Evolutionary conservation across 1,284 basidiomycete genomes (phyloP).

Genomic region (Moniliella sp.): DNA sequence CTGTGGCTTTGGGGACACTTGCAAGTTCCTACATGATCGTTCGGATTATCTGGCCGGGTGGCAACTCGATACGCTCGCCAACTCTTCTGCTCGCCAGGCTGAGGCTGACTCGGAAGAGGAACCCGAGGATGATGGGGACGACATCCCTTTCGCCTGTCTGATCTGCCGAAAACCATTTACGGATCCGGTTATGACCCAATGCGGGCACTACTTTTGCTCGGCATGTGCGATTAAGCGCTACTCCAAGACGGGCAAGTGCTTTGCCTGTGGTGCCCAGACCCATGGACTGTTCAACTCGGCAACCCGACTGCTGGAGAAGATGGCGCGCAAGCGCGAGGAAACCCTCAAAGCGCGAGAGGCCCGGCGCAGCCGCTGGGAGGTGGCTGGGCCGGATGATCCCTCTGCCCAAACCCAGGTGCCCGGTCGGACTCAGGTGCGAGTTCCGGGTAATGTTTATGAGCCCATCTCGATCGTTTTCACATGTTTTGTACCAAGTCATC

Average conservation of each 20-base stretch:
- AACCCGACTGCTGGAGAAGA: constrained; percentile 56
- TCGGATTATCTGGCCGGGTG: constrained; percentile 75
- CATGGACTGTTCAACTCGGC: constrained; percentile 82
- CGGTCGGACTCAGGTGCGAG: too few relatives aligned
- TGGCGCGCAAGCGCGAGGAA: constrained; percentile 25
- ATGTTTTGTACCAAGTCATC: too few relatives aligned
- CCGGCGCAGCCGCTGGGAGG: too few relatives aligned
- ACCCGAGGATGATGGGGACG: constrained; percentile 47
- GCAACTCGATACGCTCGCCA: constrained; percentile 55
- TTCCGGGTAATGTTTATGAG: too few relatives aligned
- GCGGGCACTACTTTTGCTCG: constrained; percentile 90
- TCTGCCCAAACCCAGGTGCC: too few relatives aligned
- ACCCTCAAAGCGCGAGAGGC: too few relatives aligned
- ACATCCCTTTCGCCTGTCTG: constrained; percentile 87
- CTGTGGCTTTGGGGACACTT: constrained; percentile 95
- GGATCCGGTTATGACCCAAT: constrained; percentile 81
- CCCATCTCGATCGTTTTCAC: too few relatives aligned
- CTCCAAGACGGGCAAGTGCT: constrained; percentile 78
- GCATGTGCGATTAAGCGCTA: constrained; percentile 74
- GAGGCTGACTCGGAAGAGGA: constrained; percentile 39
- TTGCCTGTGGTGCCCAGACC: constrained; percentile 76
- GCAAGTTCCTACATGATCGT: constrained; percentile 47
- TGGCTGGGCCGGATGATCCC: too few relatives aligned
- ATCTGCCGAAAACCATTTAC: constrained; percentile 84
- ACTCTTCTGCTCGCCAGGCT: constrained; percentile 5